These are phyloP conservation scores for Kwoniella mangroviensis DNA, from an alignment of 768 basidiomycete species.

Conservation along the genomic window DNA sequence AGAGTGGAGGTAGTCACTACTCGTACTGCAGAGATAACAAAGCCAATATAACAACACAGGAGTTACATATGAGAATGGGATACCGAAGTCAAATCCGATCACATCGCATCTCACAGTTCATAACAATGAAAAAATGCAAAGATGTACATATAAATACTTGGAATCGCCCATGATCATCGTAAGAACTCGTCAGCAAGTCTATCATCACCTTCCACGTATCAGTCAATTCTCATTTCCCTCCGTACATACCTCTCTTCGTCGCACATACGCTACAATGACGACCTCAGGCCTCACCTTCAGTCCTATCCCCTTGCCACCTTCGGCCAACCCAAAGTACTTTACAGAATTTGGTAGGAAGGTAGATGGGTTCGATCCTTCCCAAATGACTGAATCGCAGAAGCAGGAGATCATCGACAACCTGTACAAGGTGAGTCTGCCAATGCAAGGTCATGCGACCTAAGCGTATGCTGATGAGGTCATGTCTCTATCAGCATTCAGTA, in stretches of 20 bases:
- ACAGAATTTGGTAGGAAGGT: conserved; percentile 76
- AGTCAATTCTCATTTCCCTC: background rate
- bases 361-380: conserved; percentile 68
- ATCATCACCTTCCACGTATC: background rate
- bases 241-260: background rate
- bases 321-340: conserved; percentile 72
- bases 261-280: background rate
- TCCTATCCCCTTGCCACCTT: conserved; percentile 73
- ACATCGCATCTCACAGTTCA: background rate
- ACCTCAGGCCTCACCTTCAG: conserved; percentile 35
- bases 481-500: conserved; percentile 65
- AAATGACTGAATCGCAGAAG: conserved; percentile 67
- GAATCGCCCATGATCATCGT: too few relatives aligned
- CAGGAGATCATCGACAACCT: conserved; percentile 71
- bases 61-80: background rate
- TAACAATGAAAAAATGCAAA: background rate
- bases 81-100: background rate
- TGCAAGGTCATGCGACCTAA: background rate
- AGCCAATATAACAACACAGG: background rate
- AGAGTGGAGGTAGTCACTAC: background rate
- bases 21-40: background rate
- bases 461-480: conserved; percentile 1
- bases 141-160: background rate
- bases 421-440: conserved; percentile 67
- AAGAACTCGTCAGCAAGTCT: too few relatives aligned